Base-by-base conservation (phyloP, 2,329 filamentous ascomycete genomes). In the Xylaria sp. region DNA sequence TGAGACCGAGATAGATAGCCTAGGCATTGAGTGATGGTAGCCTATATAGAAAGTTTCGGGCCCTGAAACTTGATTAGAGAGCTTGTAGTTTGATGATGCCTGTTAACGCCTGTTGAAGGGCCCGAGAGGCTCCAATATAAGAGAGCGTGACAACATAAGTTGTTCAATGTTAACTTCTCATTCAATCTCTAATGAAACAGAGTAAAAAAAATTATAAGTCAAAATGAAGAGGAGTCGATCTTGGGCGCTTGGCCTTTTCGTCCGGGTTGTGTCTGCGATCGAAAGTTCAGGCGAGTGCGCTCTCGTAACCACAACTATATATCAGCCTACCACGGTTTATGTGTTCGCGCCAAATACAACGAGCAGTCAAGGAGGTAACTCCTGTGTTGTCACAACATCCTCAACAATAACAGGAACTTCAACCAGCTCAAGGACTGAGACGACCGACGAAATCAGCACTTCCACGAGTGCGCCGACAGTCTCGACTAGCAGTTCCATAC, bases 261-360 rank as follows among this genome's bases (percentile, higher is more conserved):
- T 54, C 43, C 57, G 57, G 17, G 51, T 57, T 2, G 69, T 52
- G 43, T 67, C 54, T 52, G 68, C 67, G 17, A 43, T 69, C 45
- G 63, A 61, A 53, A 53, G 58, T 38, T 60, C 60, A 15, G 61
- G 56, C 5, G 65, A 69, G 4, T 72, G 70, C 40, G 53, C 63
- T 21, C 50, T 66, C n/a, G 49, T 61, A 43, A 72, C 70, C 12
- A 72, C 69, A 47, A 74, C 72, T 19, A 50, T 73, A 31, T 72
- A 66, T 47, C n/a, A 67, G 46, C 67, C 70, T 45, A 72, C 65
- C 8, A 73, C 70, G 2, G 59, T 73, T 28, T 72, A 73, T 33
- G 64, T 67, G 2, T 37, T 65, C 28, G 65, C 50, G n/a, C 63
- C 71, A 12, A 64, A 65, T 47, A 49, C 52, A 21, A 66, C 66